A percentile compares a stretch with the other conserved stretches of the same genome.
Evolutionary conservation across 2,329 filamentous ascomycete species (phyloP).

Genomic region (Penicillium janthinellum): DNA sequence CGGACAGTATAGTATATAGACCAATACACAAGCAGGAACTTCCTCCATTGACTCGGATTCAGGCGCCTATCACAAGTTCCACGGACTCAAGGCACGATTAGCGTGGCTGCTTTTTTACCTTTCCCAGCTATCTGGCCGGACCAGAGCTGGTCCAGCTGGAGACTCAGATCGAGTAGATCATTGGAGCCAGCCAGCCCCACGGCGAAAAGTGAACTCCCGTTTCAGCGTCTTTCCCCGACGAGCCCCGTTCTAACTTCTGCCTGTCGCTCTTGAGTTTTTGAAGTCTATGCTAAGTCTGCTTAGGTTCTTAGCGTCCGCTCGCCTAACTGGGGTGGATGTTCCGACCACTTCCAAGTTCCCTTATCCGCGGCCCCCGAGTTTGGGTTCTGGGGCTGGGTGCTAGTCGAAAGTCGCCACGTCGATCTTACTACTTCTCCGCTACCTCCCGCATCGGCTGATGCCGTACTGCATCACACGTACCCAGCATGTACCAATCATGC

Average conservation of each 20-base stretch:
- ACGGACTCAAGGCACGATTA: neutral
- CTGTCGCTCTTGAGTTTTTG: too few relatives aligned
- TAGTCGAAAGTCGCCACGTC: neutral
- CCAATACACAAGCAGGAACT: conserved; percentile 3
- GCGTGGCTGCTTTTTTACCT: neutral
- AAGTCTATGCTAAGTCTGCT: too few relatives aligned
- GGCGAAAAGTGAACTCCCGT: neutral
- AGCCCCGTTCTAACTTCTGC: too few relatives aligned
- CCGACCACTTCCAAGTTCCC: neutral
- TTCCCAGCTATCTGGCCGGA: neutral
- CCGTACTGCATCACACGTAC: conserved; percentile 5
- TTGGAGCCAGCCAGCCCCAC: neutral
- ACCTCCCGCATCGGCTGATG: neutral
- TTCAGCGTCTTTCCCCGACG: neutral
- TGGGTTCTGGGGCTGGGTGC: neutral
- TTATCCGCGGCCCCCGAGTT: neutral
- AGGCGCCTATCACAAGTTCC: neutral
- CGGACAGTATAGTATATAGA: conserved; percentile 3
- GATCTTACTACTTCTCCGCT: neutral
- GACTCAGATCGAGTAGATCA: neutral
- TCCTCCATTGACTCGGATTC: neutral
- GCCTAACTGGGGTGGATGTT: neutral
- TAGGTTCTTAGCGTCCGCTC: too few relatives aligned
- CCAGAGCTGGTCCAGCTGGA: neutral
- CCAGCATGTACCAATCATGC: neutral